phyloP scores from a whole-genome alignment of 176 grass and related monocot genomes.

The Rhynchospora pubera region DNA sequence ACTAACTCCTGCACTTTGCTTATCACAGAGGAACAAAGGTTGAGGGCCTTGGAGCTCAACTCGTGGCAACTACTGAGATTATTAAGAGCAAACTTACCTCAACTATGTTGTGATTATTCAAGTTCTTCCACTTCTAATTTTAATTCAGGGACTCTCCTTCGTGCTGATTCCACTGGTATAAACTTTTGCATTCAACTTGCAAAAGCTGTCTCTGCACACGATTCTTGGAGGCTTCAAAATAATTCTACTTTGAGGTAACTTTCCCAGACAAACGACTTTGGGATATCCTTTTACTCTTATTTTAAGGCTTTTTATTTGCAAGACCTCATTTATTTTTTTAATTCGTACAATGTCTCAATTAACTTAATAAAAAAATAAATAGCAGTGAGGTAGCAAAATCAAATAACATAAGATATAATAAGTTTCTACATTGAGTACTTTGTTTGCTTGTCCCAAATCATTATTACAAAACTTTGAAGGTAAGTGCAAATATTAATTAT shows the following conservation, averaged over 20 bases:
- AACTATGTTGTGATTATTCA: conserved; percentile 53
- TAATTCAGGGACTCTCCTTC: conserved; percentile 7
- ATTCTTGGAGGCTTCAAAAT: conserved; percentile 30
- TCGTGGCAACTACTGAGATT: conserved; percentile 85
- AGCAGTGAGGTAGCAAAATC: not conserved
- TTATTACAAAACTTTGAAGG: conserved; percentile 5
- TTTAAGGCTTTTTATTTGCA: not conserved
- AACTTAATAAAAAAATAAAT: not conserved
- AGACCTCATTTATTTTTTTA: not conserved
- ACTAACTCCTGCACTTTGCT: not conserved
- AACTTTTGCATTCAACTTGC: conserved; percentile 59
- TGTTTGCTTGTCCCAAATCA: not conserved
- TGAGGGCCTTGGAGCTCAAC: conserved; percentile 65
- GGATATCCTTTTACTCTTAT: not conserved
- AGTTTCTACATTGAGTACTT: not conserved
- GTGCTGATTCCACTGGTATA: conserved; percentile 27
- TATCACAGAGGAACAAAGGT: conserved; percentile 65
- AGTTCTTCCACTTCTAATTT: conserved; percentile 22
- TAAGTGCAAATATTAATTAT: not conserved
- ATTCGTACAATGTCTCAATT: not conserved
- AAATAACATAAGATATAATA: not conserved
- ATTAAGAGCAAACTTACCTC: conserved; percentile 57
- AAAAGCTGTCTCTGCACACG: conserved; percentile 50
- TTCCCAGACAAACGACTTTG: not conserved
- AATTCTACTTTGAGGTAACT: conserved; percentile 43